Conservation (phyloP, 1,139 yeast genomes). For the Nakaseomyces nivariensis region DNA sequence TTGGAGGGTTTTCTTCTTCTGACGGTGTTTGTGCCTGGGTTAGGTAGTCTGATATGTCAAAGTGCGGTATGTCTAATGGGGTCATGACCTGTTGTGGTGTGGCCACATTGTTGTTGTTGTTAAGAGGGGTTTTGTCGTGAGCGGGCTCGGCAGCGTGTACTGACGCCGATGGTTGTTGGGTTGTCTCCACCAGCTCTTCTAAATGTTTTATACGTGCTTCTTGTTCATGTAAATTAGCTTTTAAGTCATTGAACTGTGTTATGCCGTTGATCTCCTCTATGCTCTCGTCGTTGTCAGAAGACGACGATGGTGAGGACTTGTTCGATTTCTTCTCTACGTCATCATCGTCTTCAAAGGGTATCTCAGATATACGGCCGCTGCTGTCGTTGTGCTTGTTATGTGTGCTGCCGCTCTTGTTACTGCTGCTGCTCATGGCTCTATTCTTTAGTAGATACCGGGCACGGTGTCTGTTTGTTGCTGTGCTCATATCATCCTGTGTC, state of each 20-base stretch:
- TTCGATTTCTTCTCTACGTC: slow-evolving; percentile 1
- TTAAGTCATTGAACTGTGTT: slow-evolving; percentile 14
- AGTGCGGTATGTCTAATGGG: neutral
- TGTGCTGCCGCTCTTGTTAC: neutral
- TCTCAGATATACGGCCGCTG: slow-evolving; percentile 18
- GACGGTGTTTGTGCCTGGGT: slow-evolving; percentile 1
- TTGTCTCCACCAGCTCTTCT: slow-evolving; percentile 18
- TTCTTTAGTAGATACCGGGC: slow-evolving; percentile 22
- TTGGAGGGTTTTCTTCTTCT: neutral
- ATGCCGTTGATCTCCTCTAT: neutral
- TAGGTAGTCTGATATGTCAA: slow-evolving; percentile 1
- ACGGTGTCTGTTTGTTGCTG: neutral
- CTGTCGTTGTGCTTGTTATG: slow-evolving; percentile 3
- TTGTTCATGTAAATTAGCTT: slow-evolving; percentile 26
- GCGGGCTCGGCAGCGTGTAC: too few relatives aligned
- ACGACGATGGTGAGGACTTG: neutral
- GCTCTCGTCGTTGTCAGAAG: neutral
- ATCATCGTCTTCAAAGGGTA: slow-evolving; percentile 21
- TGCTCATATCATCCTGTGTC: neutral
- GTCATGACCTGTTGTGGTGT: neutral
- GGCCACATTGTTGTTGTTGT: neutral
- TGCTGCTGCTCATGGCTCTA: slow-evolving; percentile 12
- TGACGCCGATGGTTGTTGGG: neutral
- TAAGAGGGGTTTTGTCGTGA: neutral
- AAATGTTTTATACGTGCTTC: slow-evolving; percentile 26